phyloP scores from a whole-genome alignment of 2,329 filamentous ascomycete genomes.

The Ceratocystis eucalypticola region DNA sequence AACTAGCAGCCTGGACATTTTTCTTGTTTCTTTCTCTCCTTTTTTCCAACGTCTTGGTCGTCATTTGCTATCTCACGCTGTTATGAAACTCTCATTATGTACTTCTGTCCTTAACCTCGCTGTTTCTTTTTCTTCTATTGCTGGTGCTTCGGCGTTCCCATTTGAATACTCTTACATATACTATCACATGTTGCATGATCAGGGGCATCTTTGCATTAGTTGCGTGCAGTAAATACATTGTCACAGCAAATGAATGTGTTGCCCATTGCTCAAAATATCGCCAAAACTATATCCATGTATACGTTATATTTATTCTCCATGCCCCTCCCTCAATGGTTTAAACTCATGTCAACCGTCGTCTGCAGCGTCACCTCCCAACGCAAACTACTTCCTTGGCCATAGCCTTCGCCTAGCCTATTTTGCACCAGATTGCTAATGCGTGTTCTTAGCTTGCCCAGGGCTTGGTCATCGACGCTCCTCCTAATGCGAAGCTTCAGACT shows the following conservation, averaged over 20 bases:
- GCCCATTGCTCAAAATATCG: too few relatives aligned
- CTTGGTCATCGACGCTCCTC: conserved; percentile 52
- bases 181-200: background rate
- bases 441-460: conserved; percentile 58
- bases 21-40: background rate
- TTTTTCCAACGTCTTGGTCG: background rate
- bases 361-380: conserved; percentile 92
- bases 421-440: conserved; percentile 66
- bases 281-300: too few relatives aligned
- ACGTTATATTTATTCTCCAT: background rate
- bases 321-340: conserved; percentile 1
- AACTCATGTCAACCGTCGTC: conserved; percentile 35
- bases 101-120: background rate
- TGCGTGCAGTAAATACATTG: background rate
- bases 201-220: background rate
- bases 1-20: background rate
- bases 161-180: conserved; percentile 6
- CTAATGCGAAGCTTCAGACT: conserved; percentile 69
- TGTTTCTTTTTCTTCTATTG: background rate
- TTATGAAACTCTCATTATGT: conserved; percentile 1
- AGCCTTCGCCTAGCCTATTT: conserved; percentile 75
- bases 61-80: conserved; percentile 6
- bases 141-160: conserved; percentile 1
- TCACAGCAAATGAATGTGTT: background rate
- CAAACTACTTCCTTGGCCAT: conserved; percentile 63